Evolutionary conservation across 2,329 filamentous ascomycete species (phyloP), one percentile per base, ranked within the genome.

Genomic region (Neoscytalidium dimidiatum): DNA sequence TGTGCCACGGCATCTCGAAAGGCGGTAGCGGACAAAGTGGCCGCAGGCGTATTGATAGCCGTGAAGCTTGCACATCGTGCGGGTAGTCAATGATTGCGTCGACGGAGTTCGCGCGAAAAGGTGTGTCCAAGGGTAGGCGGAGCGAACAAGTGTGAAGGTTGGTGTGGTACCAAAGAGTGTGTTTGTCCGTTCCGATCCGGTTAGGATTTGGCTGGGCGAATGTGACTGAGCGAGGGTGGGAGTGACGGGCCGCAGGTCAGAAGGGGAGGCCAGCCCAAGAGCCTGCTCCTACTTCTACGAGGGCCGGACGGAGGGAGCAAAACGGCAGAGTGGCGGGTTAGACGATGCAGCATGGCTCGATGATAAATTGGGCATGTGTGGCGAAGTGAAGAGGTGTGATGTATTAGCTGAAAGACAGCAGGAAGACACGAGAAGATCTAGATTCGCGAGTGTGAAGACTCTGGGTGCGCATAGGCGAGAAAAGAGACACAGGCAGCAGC

Each of bases 1-100:
- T 2, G 70, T 75, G 13, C 75, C 78, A 11, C 68, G 61, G 66
- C 79, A 80, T 21, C 68, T 69, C 2, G 75, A 78, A 9, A 71
- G 69, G 19, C 71, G 69, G 31, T 74, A 67, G 21, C 64, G 62
- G 62, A 72, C 46, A 8, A 65, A 66, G 66, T 79, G 78, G 0
- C 68, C 66, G 68, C 78, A 80, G 8, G 66, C 63, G 62, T 77
- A 79, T 4, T 48, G 64, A 49, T 75, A 72, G 9, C 67, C 68
- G 13, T 74, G 67, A 28, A 73, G 69, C 48, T 77, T 78, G 72
- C 78, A 80, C 78, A 80, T 80, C 17, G 11, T 33, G 26, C 3
- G 4, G 21, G 53, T 11, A 31, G 49, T 21, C 19, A 26, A 19
- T 41, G n/a, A n/a, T n/a, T n/a, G n/a, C n/a, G n/a, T n/a, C n/a